Evolutionary conservation across 2,329 filamentous ascomycete genomes (phyloP), one percentile per base, ranked within the genome.

Genomic region (Penicillium thymicola): DNA sequence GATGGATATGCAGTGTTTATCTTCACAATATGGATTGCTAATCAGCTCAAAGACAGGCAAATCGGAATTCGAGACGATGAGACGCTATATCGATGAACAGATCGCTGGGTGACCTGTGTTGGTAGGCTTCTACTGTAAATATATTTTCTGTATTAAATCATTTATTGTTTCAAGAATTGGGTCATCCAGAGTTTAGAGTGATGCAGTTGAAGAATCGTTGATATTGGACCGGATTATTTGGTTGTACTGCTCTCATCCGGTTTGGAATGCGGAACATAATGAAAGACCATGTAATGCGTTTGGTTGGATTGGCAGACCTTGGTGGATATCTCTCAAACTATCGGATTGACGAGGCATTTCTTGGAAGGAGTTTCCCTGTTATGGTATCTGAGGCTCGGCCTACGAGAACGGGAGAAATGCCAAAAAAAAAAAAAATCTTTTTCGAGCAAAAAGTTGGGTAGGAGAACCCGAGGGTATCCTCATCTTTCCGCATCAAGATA

Each of bases 11-110:
- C 11, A 8, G 8, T 55, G 3, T 8, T 7, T 30, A 27, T 28
- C 9, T 8, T 16, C 16, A 7, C 11, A 27, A n/a, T 37, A 46
- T 36, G 25, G 18, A 21, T 44, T 53, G 23, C 60, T 63, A 45
- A 63, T 25, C 1, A 4, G 23, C n/a, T 27, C 30, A 25, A 41
- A 76, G 70, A 78, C 76, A 16, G 77, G 77, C 4, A 79, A 79
- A 59, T 63, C 76, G 2, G 77, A 79, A 57, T 79, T 78, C 47
- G 74, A 79, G 53, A 75, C 70, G 5, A 78, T 79, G 75, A 73
- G 67, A 52, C 70, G 77, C 38, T 78, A 79, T 65, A 75, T 79
- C 28, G 76, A 79, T 52, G 76, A 79, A 62, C 71, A 78, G 60
- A 68, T 70, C 41, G 65, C 63, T 38, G 59, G 65, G 38, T 69